A percentile compares a stretch with the other conserved stretches of the same genome.
Evolutionary conservation across 2,329 filamentous ascomycete genomes (phyloP).

Genomic region (Camptophora hylomeconis): DNA sequence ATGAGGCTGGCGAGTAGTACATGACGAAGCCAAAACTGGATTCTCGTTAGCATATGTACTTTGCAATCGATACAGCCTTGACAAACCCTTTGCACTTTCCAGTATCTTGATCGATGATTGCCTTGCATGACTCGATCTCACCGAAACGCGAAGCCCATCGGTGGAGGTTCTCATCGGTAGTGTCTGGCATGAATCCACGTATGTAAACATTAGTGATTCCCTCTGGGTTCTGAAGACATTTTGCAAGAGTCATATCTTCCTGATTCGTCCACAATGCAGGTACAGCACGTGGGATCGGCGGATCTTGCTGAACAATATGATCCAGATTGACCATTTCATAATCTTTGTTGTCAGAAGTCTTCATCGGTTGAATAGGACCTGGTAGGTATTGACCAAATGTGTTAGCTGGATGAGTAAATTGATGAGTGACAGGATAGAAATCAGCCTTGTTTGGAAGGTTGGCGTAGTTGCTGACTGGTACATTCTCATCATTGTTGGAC

Average conservation of each 20-base stretch:
- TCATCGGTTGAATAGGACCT: slow-evolving; percentile 30
- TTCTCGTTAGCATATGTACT: slow-evolving; percentile 19
- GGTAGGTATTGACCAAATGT: slow-evolving; percentile 24
- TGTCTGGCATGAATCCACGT: slow-evolving; percentile 86
- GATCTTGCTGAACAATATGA: slow-evolving; percentile 59
- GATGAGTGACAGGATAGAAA: slow-evolving; percentile 41
- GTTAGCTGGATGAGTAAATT: too few species aligned
- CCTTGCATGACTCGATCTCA: slow-evolving; percentile 90
- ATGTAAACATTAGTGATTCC: slow-evolving; percentile 98
- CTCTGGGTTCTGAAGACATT: slow-evolving; percentile 86
- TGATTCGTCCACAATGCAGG: slow-evolving; percentile 74
- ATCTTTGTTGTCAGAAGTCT: slow-evolving; percentile 26
- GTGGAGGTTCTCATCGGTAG: slow-evolving; percentile 78
- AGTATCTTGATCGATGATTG: slow-evolving; percentile 89
- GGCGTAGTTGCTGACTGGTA: too few species aligned
- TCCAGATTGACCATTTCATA: slow-evolving; percentile 43
- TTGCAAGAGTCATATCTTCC: slow-evolving; percentile 78
- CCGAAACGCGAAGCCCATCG: slow-evolving; percentile 80
- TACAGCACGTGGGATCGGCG: slow-evolving; percentile 73
- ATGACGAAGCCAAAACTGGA: slow-evolving; percentile 95
- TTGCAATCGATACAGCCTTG: slow-evolving; percentile 3
- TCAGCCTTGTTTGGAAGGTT: slow-evolving; percentile 43
- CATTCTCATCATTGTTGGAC: slow-evolving; percentile 29
- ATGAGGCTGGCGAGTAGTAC: slow-evolving; percentile 74
- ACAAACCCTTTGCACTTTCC: slow-evolving; percentile 89